A percentile compares a stretch with the other conserved stretches of the same genome.
Evolutionary conservation across 2,329 filamentous ascomycete species (phyloP).

Genomic region (Zopfia rhizophila): DNA sequence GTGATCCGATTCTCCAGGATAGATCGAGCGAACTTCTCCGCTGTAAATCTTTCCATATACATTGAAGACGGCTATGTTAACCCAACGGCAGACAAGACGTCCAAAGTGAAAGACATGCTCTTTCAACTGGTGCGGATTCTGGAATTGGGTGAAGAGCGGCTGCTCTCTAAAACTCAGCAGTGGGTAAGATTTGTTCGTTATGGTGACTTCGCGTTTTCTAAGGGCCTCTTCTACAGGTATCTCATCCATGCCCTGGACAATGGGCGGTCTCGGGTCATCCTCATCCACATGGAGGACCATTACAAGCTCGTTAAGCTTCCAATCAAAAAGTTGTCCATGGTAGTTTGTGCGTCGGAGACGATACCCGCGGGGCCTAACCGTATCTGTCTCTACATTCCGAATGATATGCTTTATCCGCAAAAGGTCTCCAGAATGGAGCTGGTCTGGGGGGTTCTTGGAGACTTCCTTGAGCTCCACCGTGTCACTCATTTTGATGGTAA

Average conservation of each 20-base stretch:
- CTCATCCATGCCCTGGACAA: constrained; percentile 26
- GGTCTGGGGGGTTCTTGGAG: background rate
- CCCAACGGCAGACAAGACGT: constrained; percentile 22
- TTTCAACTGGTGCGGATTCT: constrained; percentile 5
- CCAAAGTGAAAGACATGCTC: constrained; percentile 21
- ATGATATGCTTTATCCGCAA: constrained; percentile 31
- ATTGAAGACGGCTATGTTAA: constrained; percentile 17
- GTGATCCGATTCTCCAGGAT: constrained; percentile 15
- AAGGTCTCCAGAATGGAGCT: constrained; percentile 34
- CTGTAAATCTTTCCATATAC: constrained; percentile 21
- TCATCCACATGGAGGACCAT: constrained; percentile 23
- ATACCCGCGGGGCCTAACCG: constrained; percentile 31
- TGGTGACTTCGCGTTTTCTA: constrained; percentile 14
- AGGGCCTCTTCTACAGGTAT: constrained; percentile 20
- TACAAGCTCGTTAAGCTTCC: constrained; percentile 36
- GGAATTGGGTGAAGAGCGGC: background rate
- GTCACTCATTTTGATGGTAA: constrained; percentile 15
- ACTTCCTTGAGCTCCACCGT: constrained; percentile 32
- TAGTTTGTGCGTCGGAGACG: constrained; percentile 31
- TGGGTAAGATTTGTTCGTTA: constrained; percentile 6
- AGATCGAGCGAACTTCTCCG: constrained; percentile 23
- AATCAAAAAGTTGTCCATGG: constrained; percentile 26
- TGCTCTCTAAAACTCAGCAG: constrained; percentile 10
- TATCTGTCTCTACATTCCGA: constrained; percentile 22
- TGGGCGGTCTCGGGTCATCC: constrained; percentile 16